These are phyloP conservation scores for Tetratostichococcus sp. DNA, from an alignment of 139 green algal genomes.

Conservation along the genomic window DNA sequence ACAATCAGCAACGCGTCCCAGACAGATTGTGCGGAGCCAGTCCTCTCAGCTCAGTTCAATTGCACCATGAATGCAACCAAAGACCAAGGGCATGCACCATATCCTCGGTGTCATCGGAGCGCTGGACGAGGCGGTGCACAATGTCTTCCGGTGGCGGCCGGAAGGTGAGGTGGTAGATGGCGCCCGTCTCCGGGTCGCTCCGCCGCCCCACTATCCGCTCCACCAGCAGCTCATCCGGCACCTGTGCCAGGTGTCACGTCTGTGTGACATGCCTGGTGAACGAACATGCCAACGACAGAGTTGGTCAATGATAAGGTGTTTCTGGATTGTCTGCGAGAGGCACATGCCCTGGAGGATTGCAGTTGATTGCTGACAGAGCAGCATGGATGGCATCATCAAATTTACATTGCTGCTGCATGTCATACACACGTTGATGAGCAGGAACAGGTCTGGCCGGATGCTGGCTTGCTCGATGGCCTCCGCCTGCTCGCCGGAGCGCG, in stretches of 20 bases:
- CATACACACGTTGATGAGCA: constrained; percentile 78
- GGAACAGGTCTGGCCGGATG: constrained; percentile 93
- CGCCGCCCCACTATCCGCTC: constrained; percentile 92
- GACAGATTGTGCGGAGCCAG: no score
- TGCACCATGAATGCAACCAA: no score
- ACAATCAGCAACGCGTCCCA: no score
- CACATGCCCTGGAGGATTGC: no score
- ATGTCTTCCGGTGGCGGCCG: constrained; percentile 80
- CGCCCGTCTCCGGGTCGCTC: constrained; percentile 87
- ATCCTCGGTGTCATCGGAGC: constrained; percentile 95
- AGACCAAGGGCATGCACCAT: constrained; percentile 36
- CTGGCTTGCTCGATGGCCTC: constrained; percentile 86
- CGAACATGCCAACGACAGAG: no score
- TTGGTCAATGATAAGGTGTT: no score
- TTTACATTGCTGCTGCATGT: no score
- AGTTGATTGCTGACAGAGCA: no score
- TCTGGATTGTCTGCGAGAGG: no score
- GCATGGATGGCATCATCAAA: no score
- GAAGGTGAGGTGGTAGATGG: constrained; percentile 92
- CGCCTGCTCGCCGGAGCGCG: constrained; percentile 84
- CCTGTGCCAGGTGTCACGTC: constrained; percentile 43
- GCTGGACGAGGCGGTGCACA: constrained; percentile 59
- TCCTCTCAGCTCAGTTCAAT: no score
- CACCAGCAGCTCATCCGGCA: constrained; percentile 89
- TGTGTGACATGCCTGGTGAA: no score